Percentiles rank a stretch among this genome's conserved stretches.
Conservation (phyloP, 2,329 filamentous ascomycete genomes). For the Aspergillus pseudoviridinutans region DNA sequence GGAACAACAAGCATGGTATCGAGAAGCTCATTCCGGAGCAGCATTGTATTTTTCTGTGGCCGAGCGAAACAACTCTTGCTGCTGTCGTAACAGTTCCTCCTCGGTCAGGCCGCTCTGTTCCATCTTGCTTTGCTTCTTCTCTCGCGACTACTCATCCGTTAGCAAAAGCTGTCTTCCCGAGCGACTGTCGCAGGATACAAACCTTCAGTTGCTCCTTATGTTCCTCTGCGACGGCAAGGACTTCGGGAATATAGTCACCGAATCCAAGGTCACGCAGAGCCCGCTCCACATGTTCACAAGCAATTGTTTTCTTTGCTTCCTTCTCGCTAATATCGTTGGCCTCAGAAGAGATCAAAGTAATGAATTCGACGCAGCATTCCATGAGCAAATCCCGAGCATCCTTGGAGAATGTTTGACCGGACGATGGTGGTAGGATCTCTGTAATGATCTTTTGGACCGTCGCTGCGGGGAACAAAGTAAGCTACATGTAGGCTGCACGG, state of each 20-base stretch:
- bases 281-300: slow-evolving; percentile 94
- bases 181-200: slow-evolving; percentile 24
- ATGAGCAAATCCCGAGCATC: slow-evolving; percentile 93
- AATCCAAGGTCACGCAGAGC: slow-evolving; percentile 91
- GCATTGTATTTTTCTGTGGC: slow-evolving; percentile 69
- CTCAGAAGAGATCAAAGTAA: slow-evolving; percentile 96
- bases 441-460: slow-evolving; percentile 81
- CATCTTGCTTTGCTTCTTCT: slow-evolving; percentile 97
- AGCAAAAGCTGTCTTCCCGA: slow-evolving; percentile 6
- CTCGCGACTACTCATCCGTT: slow-evolving; percentile 63
- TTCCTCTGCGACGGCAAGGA: slow-evolving; percentile 79
- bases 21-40: slow-evolving; percentile 34
- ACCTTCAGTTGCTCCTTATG: slow-evolving; percentile 94
- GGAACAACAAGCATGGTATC: slow-evolving; percentile 2
- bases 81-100: slow-evolving; percentile 82
- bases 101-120: slow-evolving; percentile 89
- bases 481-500: slow-evolving; percentile 2
- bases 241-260: slow-evolving; percentile 82
- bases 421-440: slow-evolving; percentile 78
- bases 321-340: slow-evolving; percentile 99
- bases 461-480: slow-evolving; percentile 39
- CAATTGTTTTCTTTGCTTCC: slow-evolving; percentile 98
- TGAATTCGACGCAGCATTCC: slow-evolving; percentile 98
- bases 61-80: slow-evolving; percentile 85
- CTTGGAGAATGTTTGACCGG: slow-evolving; percentile 83